Conservation (phyloP, 192 early-diverging fungal genomes). For the Podila clonocystis region DNA sequence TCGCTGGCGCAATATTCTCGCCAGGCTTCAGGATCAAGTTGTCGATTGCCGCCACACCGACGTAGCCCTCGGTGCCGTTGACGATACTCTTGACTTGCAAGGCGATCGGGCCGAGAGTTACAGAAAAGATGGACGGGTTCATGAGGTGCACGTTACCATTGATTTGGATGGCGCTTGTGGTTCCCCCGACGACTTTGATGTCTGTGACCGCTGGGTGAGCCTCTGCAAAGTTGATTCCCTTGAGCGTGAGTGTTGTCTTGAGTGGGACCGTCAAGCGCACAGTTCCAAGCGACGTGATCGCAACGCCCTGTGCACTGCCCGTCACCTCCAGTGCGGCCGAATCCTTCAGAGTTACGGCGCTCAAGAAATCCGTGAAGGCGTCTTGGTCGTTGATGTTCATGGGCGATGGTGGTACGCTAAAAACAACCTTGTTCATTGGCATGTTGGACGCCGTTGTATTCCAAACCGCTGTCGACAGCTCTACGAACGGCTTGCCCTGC, state of each 20-base stretch:
- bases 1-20: neutral
- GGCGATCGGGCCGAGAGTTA: neutral
- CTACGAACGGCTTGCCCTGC: too few species aligned
- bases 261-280: neutral
- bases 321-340: too few species aligned
- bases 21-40: neutral
- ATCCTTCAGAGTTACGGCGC: too few species aligned
- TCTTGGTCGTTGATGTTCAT: too few species aligned
- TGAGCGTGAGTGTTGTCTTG: neutral
- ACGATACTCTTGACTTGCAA: neutral
- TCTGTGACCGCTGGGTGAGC: neutral
- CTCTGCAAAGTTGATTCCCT: neutral
- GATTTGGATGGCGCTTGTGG: neutral
- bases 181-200: conserved; percentile 2
- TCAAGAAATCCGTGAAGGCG: too few species aligned
- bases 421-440: too few species aligned
- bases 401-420: too few species aligned
- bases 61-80: neutral
- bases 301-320: neutral
- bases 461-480: too few species aligned
- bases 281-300: neutral
- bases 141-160: neutral
- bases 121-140: conserved; percentile 1
- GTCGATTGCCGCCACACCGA: neutral
- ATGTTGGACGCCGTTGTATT: too few species aligned